Base-by-base conservation (phyloP, 805 yeast species). In the Danielia oregonensis region DNA sequence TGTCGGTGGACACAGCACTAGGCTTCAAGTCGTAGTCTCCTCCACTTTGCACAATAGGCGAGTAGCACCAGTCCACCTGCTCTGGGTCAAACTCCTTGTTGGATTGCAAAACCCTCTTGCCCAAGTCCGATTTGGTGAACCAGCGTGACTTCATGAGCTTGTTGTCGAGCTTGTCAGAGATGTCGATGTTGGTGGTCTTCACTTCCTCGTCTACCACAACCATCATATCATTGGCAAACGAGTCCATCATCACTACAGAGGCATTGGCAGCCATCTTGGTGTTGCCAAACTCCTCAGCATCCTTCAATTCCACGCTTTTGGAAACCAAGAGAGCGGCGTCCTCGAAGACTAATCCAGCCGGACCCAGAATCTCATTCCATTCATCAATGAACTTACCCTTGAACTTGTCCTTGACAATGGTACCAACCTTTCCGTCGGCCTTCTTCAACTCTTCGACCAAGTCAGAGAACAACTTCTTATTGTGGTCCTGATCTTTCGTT, bases 41-140 rank as follows among this genome's bases (percentile, higher is more conserved):
- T 35, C 95, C 95, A 48, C 94, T 82, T 63, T 87, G 95, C 34
- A 88, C 74, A 33, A 88, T 85, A 18, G 97, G 97, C 36, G 88
- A 78, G 59, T 86, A 87, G 46, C 95, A 85, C 96, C 97, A 91
- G 57, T 91, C 97, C 14, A 91, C 63, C 43, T 78, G 75, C 42
- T 76, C 78, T 4, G 82, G 67, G 51, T 87, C 95, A 42, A 88
- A 82, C 35, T 83, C 91, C 25, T 52, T 52, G 31, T 46, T 38
- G 17, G 61, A 45, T 22, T 74, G 65, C 29, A 83, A 81, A 30
- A 77, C 55, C 44, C 74, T 73, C 50, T 79, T 76, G 24, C 76
- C 78, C 36, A 63, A 53, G 3, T 65, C 62, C 10, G 68, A 68
- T 59, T 69, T 69, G 37, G 71, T 71, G 57, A 81, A 76, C 65